Base-by-base conservation (phyloP, 768 basidiomycete genomes). In the Boletus barrowsii region DNA sequence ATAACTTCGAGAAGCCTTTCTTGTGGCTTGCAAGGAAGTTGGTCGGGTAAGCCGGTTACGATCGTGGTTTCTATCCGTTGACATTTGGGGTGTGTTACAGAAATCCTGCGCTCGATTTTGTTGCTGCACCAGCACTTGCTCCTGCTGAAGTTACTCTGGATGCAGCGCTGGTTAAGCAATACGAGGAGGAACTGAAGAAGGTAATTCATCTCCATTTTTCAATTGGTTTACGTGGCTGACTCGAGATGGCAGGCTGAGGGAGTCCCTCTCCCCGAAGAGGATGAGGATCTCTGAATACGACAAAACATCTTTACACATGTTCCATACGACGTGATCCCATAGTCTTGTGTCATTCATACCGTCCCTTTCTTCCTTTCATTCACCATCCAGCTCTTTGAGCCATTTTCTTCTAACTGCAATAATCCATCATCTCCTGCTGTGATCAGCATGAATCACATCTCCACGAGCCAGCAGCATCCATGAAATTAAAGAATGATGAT, bases 1-100 rank as follows among this genome's bases (percentile, higher is more conserved):
- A 98, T 75, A 99, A 99, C 81, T 98, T 98, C 69, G 97, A 99
- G 77, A 98, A 98, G 74, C 97, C 97, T 47, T 98, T 99, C 92
- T 83, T 99, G 60, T 98, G 97, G 97, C 82, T 98, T 71, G 95
- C 93, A 55, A 85, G 93, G 78, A 99, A 98, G 78, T 82, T 99
- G 59, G 95, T 96, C 60, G 96, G 94, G 93, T 93, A 65, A 58
- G 90, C 79, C 7, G 37, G 14, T 17, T 36, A 13, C 22, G 17
- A 33, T 17, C 3, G 7, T 15, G 9, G 8, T 32, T 41, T 32
- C 22, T 22, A 29, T 53, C 3, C 4, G 8, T 33, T 5, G 11
- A n/a, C 35, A 24, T 26, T 13, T 32, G 53, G 47, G 24, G n/a
- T 47, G 14, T 15, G 2, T 24, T 7, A 15, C 63, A 96, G 94